Evolutionary conservation across 495 filamentous ascomycete species (phyloP).

Genomic region (Antarctomyces pellizariae): DNA sequence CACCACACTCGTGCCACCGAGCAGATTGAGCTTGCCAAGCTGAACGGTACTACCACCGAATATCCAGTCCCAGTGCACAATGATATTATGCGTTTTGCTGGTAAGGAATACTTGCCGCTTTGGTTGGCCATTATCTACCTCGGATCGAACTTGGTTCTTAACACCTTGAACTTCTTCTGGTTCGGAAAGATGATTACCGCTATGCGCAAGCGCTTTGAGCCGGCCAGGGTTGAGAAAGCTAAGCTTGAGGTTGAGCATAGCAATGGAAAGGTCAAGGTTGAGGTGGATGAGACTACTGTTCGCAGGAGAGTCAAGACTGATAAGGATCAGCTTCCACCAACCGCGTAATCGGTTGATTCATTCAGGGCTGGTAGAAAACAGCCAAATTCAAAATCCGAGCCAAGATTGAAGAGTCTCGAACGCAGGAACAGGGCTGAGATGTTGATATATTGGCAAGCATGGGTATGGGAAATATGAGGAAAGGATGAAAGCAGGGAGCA

Average conservation of each 20-base stretch:
- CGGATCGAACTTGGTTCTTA: constrained; percentile 53
- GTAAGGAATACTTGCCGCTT: constrained; percentile 32
- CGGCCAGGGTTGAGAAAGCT: constrained; percentile 20
- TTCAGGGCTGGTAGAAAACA: too few species aligned
- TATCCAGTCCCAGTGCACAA: constrained; percentile 11
- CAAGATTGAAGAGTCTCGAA: too few species aligned
- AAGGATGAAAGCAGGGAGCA: too few species aligned
- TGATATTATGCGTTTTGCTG: constrained; percentile 20
- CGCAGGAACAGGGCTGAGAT: too few species aligned
- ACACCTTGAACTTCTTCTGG: constrained; percentile 85
- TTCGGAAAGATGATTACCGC: constrained; percentile 93
- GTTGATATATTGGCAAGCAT: too few species aligned
- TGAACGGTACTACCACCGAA: constrained; percentile 15
- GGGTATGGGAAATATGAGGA: too few species aligned
- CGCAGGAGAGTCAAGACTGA: constrained; percentile 8
- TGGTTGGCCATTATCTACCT: constrained; percentile 70
- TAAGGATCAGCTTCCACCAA: constrained; percentile 3
- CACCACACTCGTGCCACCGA: constrained; percentile 15
- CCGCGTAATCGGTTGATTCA: too few species aligned
- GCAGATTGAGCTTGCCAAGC: constrained; percentile 11
- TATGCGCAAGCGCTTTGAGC: constrained; percentile 69
- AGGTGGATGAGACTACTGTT: constrained; percentile 12
- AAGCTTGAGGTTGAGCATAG: constrained; percentile 10
- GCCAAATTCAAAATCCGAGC: too few species aligned
- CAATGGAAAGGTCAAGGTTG: constrained; percentile 10